Evolutionary conservation across 1,284 basidiomycete genomes (phyloP).

Genomic region (Cutaneotrichosporon sp.): DNA sequence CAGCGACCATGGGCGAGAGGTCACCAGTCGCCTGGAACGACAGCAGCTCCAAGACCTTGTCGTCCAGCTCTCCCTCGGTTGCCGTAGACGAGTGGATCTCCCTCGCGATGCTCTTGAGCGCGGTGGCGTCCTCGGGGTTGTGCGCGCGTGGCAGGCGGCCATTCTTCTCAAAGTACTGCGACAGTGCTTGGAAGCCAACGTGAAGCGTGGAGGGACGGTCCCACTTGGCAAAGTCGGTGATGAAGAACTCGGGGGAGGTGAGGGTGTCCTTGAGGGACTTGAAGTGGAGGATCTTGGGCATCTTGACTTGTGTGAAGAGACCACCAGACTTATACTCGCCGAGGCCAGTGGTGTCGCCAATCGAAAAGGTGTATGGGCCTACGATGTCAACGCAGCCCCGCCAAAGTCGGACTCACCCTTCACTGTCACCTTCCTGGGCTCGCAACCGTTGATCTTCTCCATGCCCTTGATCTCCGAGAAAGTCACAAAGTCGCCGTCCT

Average conservation of each 20-base stretch:
- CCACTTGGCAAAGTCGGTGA: conserved; percentile 97
- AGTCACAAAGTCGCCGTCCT: conserved; percentile 96
- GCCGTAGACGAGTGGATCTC: conserved; percentile 57
- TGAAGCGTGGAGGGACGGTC: conserved; percentile 88
- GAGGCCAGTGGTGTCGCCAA: conserved; percentile 78
- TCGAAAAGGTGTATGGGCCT: conserved; percentile 89
- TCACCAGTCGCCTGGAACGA: conserved; percentile 93
- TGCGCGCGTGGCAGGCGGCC: conserved; percentile 75
- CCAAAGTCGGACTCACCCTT: conserved; percentile 57
- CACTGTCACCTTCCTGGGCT: conserved; percentile 85
- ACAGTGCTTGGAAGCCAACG: conserved; percentile 91
- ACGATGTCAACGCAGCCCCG: conserved; percentile 1
- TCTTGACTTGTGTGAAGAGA: conserved; percentile 97
- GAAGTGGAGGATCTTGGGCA: conserved; percentile 93
- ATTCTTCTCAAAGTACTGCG: conserved; percentile 66
- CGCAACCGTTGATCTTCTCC: conserved; percentile 81
- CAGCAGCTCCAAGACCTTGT: conserved; percentile 71
- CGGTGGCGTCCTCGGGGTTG: conserved; percentile 73
- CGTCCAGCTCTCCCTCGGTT: conserved; percentile 66
- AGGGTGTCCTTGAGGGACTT: conserved; percentile 90
- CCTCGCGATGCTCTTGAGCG: conserved; percentile 70
- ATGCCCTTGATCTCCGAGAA: conserved; percentile 98
- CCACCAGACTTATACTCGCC: conserved; percentile 83
- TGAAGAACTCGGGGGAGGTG: conserved; percentile 77
- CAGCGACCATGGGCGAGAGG: conserved; percentile 83